Evolutionary conservation across 2,329 filamentous ascomycete genomes (phyloP), one percentile per base, ranked within the genome.

Genomic region (Fusarium succisae): DNA sequence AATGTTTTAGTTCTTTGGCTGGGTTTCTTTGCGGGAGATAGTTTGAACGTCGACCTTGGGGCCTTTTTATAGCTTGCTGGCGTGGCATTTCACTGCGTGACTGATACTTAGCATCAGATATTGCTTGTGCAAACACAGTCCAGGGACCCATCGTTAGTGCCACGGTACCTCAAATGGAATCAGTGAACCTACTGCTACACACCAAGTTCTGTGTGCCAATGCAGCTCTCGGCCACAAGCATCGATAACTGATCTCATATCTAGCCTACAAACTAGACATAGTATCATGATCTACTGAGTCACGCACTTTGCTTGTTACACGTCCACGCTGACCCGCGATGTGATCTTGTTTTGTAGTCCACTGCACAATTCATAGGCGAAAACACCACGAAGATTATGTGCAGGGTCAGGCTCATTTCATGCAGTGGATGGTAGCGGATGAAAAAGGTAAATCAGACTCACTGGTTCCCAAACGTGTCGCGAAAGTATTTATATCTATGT

Each of bases 31-130:
- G 1, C 0, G 6, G 26, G 20, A n/a, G 14, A 4, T 48, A 8
- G 20, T 30, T 30, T 3, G 0, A 1, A 17, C 6, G 0, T 5
- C 14, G 2, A 17, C 9, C 14, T n/a, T 1, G 14, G 6, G 1
- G 4, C 14, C 26, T 12, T 48, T 48, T 48, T 48, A 48, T 48
- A 48, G 6, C 4, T 17, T 6, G 14, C 14, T n/a, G 4, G 1
- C 1, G 7, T n/a, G 20, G 20, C 5, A 22, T n/a, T 48, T 48
- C 26, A 48, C 26, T 30, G 10, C 28, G 14, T 22, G 20, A 12
- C 9, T 12, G 4, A 8, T 17, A n/a, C 6, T 5, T 3, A 6
- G 9, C 6, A 48, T 48, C 6, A 22, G 45, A 12, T 30, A 12
- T 30, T 8, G 2, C 18, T 30, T 3, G 13, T 22, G 9, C 4